Evolutionary conservation across 176 grass and related monocot species (phyloP).

Genomic region (Bolboschoenus planiculmis): DNA sequence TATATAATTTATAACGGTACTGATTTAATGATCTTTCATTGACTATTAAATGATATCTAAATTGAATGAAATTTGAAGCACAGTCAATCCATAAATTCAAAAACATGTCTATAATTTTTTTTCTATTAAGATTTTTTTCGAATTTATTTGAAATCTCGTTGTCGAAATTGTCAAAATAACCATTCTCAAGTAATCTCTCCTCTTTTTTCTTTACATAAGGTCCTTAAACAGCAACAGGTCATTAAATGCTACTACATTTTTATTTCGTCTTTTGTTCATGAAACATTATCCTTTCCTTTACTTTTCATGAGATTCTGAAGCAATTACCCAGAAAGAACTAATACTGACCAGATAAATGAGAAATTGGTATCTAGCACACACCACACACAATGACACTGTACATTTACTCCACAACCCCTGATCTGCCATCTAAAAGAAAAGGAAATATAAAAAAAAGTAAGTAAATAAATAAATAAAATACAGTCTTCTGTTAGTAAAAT

Average conservation of each 20-base stretch:
- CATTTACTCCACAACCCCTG: neutral
- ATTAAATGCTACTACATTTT: neutral
- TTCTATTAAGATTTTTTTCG: too few relatives aligned
- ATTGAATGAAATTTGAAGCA: too few relatives aligned
- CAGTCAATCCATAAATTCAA: too few relatives aligned
- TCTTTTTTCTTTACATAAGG: neutral
- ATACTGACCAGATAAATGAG: neutral
- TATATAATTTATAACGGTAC: too few relatives aligned
- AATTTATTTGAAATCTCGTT: too few relatives aligned
- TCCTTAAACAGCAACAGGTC: neutral
- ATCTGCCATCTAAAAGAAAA: neutral
- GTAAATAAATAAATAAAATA: neutral
- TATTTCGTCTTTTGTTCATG: neutral
- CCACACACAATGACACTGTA: neutral
- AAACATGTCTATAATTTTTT: too few relatives aligned
- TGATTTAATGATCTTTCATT: too few relatives aligned
- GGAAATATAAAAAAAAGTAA: neutral
- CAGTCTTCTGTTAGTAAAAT: neutral
- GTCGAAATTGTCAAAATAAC: too few relatives aligned
- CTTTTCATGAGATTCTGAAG: neutral
- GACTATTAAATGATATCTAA: too few relatives aligned
- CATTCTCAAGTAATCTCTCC: too few relatives aligned
- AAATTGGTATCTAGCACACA: neutral
- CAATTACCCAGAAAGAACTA: neutral
- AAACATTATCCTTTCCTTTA: neutral